These are phyloP conservation scores for Kurtzmaniella quercitrusa DNA, from an alignment of 1,139 yeast species.

Conservation along the genomic window DNA sequence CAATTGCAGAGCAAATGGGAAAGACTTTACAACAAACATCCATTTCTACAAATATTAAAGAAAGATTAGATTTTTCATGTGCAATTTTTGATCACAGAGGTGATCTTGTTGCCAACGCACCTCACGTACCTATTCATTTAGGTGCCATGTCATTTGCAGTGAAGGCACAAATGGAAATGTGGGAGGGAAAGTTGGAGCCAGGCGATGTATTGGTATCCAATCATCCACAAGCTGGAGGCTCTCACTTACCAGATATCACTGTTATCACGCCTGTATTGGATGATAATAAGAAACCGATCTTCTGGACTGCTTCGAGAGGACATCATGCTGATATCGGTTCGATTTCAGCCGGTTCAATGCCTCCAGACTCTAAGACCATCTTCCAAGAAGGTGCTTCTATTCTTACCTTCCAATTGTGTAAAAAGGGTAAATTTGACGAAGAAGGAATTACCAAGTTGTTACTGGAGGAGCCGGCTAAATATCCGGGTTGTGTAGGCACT, in stretches of 20 bases:
- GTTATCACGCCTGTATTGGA: conserved; percentile 63
- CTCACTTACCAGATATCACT: conserved; percentile 81
- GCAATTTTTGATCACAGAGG: conserved; percentile 76
- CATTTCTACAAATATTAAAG: conserved; percentile 83
- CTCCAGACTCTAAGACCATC: conserved; percentile 43
- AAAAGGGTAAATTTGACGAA: conserved; percentile 37
- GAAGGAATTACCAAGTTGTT: conserved; percentile 34
- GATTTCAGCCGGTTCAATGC: conserved; percentile 46
- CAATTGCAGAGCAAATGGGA: conserved; percentile 89
- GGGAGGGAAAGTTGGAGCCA: conserved; percentile 57
- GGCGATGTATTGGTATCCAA: conserved; percentile 79
- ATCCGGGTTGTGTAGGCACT: conserved; percentile 46
- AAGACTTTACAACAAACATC: conserved; percentile 74
- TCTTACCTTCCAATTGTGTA: conserved; percentile 35
- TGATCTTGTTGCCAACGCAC: conserved; percentile 80
- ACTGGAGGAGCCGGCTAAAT: conserved; percentile 40
- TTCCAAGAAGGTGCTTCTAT: conserved; percentile 45
- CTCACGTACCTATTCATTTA: conserved; percentile 82
- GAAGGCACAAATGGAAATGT: conserved; percentile 56
- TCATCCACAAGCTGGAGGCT: conserved; percentile 79
- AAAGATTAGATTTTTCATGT: conserved; percentile 79
- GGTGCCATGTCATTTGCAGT: conserved; percentile 91
- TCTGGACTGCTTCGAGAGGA: conserved; percentile 47
- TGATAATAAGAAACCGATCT: conserved; percentile 27
- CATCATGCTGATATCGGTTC: conserved; percentile 49